Percentiles rank a stretch among this genome's conserved stretches.
phyloP scores from a whole-genome alignment of 495 filamentous ascomycete genomes.

The Neurospora sp. region DNA sequence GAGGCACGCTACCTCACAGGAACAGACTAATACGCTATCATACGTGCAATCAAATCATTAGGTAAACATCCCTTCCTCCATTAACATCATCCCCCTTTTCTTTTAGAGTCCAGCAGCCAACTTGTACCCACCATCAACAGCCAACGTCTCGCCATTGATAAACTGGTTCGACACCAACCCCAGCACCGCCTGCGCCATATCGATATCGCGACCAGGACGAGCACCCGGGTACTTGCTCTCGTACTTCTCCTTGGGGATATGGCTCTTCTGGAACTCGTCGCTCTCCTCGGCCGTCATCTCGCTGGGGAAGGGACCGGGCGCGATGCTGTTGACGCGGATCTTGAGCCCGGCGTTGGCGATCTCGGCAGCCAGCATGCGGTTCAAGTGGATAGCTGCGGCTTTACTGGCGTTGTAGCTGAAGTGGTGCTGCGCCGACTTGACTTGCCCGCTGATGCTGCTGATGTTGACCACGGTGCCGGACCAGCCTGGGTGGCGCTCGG shows the following conservation, averaged over 20 bases:
- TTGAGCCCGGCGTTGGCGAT: conserved; percentile 31
- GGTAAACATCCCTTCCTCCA: not conserved
- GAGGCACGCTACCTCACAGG: not conserved
- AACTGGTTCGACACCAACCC: conserved; percentile 59
- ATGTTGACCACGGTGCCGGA: conserved; percentile 51
- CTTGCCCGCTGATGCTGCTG: conserved; percentile 43
- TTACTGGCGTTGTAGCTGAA: conserved; percentile 69
- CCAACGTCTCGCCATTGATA: conserved; percentile 56
- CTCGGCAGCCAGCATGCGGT: conserved; percentile 38
- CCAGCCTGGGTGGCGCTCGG: conserved; percentile 37
- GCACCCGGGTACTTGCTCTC: conserved; percentile 45
- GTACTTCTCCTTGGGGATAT: conserved; percentile 50
- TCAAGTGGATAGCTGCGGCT: conserved; percentile 63
- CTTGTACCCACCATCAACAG: conserved; percentile 52
- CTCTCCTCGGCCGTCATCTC: conserved; percentile 53
- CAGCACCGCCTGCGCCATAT: conserved; percentile 61
- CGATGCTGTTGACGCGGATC: conserved; percentile 62
- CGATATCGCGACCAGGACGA: conserved; percentile 58
- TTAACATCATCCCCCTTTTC: not conserved
- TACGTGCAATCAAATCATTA: not conserved
- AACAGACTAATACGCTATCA: not conserved
- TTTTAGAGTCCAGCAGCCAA: conserved; percentile 12
- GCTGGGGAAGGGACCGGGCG: conserved; percentile 65
- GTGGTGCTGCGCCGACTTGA: conserved; percentile 58
- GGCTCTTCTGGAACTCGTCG: conserved; percentile 53